phyloP scores from a whole-genome alignment of 768 basidiomycete species.

The Amanita rubescens region DNA sequence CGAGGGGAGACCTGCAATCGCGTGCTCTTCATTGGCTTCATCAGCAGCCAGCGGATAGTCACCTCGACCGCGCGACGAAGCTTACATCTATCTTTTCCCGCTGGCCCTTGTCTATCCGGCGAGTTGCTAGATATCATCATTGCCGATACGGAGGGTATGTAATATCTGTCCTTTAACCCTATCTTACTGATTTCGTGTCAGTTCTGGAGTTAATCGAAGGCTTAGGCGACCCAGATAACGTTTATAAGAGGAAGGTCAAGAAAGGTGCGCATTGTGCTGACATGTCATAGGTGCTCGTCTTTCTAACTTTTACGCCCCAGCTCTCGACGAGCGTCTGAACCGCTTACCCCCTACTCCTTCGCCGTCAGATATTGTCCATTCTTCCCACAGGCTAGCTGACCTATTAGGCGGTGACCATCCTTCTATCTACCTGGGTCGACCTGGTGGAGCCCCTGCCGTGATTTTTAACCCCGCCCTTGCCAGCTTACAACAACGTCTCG shows the following conservation, averaged over 20 bases:
- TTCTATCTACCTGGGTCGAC: slow-evolving; percentile 8
- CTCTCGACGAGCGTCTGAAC: not conserved
- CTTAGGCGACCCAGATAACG: not conserved
- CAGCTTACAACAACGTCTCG: slow-evolving; percentile 9
- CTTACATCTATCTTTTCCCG: not conserved
- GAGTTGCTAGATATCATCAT: slow-evolving; percentile 9
- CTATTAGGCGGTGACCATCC: not conserved
- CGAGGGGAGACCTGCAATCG: slow-evolving; percentile 6
- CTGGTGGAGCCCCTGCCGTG: slow-evolving; percentile 9
- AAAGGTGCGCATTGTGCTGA: not conserved
- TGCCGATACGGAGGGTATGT: slow-evolving; percentile 10
- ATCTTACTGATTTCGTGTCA: not conserved
- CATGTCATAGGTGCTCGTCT: not conserved
- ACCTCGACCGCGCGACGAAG: not conserved
- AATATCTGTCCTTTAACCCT: slow-evolving; percentile 1
- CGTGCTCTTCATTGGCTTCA: slow-evolving; percentile 14
- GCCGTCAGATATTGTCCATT: not conserved
- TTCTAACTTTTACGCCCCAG: not conserved
- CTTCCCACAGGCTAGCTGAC: not conserved
- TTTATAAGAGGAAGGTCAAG: slow-evolving; percentile 1
- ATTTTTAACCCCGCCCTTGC: slow-evolving; percentile 9
- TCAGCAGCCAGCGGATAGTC: slow-evolving; percentile 6
- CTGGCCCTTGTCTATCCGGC: slow-evolving; percentile 3
- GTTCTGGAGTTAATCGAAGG: not conserved
- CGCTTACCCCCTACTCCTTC: not conserved